Conservation (phyloP, 805 yeast genomes). For the Spathaspora girioi region DNA sequence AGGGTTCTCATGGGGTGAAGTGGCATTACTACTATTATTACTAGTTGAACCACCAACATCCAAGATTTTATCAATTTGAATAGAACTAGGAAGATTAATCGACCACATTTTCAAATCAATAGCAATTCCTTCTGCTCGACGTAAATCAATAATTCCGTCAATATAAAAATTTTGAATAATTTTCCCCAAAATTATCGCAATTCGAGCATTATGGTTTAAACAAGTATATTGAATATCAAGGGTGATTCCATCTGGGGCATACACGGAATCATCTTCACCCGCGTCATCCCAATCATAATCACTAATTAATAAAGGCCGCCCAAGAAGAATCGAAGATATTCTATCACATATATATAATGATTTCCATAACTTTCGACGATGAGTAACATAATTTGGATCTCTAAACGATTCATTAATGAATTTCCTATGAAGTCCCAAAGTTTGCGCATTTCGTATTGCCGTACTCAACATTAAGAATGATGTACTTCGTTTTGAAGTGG, state of each 20-base stretch:
- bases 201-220: conserved; percentile 21
- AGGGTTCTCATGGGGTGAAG: background rate
- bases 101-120: conserved; percentile 29
- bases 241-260: conserved; percentile 9
- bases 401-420: conserved; percentile 32
- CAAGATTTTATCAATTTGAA: conserved; percentile 19
- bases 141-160: conserved; percentile 22
- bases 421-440: conserved; percentile 37
- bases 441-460: conserved; percentile 39
- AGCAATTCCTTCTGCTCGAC: conserved; percentile 27
- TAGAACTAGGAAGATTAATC: conserved; percentile 22
- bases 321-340: conserved; percentile 29
- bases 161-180: conserved; percentile 27
- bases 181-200: conserved; percentile 23
- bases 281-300: conserved; percentile 37
- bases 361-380: conserved; percentile 33
- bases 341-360: conserved; percentile 31
- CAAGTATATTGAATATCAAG: conserved; percentile 13
- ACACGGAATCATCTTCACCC: conserved; percentile 3
- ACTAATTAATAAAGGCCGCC: conserved; percentile 31
- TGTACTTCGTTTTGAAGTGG: conserved; percentile 31
- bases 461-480: conserved; percentile 42
- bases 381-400: conserved; percentile 20
- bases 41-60: background rate
- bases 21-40: background rate